Percentiles rank a stretch among this genome's conserved stretches.
Conservation (phyloP, 2,329 filamentous ascomycete genomes). For the Monosporascus cannonballus region DNA sequence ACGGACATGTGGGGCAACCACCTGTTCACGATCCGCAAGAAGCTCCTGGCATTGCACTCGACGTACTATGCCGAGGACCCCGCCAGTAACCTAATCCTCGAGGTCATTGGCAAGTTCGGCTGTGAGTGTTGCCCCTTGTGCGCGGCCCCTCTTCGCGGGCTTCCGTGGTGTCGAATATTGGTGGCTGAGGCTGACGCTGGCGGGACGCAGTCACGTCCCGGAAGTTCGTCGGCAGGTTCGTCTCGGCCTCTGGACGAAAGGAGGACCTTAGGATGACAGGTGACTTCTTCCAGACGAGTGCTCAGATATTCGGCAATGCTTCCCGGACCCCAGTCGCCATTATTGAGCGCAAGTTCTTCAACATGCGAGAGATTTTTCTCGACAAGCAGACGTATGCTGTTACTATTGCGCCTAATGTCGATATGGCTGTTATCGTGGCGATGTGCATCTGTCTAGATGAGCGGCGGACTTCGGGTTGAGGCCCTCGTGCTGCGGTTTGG, state of each 20-base stretch:
- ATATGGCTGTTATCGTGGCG: slow-evolving; percentile 59
- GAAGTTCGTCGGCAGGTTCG: slow-evolving; percentile 53
- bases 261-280: slow-evolving; percentile 53
- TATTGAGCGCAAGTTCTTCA: slow-evolving; percentile 54
- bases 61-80: slow-evolving; percentile 45
- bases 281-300: slow-evolving; percentile 51
- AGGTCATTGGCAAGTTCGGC: slow-evolving; percentile 49
- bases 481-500: no score
- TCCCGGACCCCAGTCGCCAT: slow-evolving; percentile 46
- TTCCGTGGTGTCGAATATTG: no score
- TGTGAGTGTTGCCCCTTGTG: slow-evolving; percentile 31
- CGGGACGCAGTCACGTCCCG: slow-evolving; percentile 39
- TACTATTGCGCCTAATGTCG: slow-evolving; percentile 57
- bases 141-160: no score
- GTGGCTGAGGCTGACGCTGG: slow-evolving; percentile 4
- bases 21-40: slow-evolving; percentile 53
- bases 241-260: slow-evolving; percentile 35
- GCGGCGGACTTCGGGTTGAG: slow-evolving; percentile 30
- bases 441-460: slow-evolving; percentile 65
- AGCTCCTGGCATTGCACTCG: slow-evolving; percentile 42
- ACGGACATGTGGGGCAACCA: slow-evolving; percentile 45
- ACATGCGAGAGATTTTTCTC: slow-evolving; percentile 49
- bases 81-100: slow-evolving; percentile 40
- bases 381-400: slow-evolving; percentile 62
- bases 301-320: slow-evolving; percentile 49